Evolutionary conservation across 257 asterid species (phyloP).

Genomic region (Plantago major): DNA sequence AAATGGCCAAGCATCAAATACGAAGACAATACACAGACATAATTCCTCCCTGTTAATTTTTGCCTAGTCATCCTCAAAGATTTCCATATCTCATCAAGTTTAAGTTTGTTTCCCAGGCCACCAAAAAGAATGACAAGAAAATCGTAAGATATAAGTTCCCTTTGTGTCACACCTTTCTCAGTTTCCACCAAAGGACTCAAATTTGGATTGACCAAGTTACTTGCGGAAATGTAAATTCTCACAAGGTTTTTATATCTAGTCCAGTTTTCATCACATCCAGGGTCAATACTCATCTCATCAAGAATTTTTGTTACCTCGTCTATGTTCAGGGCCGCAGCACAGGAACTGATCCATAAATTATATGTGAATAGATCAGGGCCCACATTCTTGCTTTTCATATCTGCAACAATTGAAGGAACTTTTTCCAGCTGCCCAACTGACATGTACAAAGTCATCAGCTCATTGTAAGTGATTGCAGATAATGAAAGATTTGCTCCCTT

Average conservation of each 20-base stretch:
- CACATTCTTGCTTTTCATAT: conserved; percentile 56
- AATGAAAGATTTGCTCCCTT: conserved; percentile 56
- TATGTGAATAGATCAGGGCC: conserved; percentile 71
- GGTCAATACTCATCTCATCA: conserved; percentile 44
- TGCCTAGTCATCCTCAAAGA: conserved; percentile 67
- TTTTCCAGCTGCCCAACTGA: conserved; percentile 81
- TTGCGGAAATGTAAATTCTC: conserved; percentile 48
- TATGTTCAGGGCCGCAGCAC: conserved; percentile 68
- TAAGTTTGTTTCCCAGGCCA: conserved; percentile 65
- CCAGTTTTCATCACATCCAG: conserved; percentile 58
- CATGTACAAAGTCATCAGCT: conserved; percentile 84
- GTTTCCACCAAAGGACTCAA: conserved; percentile 50
- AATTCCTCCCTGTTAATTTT: conserved; percentile 70
- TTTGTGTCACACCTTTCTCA: conserved; percentile 62
- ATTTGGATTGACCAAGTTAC: conserved; percentile 49
- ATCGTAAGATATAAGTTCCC: conserved; percentile 82
- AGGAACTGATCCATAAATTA: conserved; percentile 78
- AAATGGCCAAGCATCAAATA: conserved; percentile 72
- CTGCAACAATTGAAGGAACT: conserved; percentile 49
- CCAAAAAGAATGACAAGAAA: conserved; percentile 70
- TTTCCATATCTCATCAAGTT: conserved; percentile 76
- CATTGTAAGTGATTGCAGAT: conserved; percentile 73
- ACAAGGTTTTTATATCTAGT: conserved; percentile 62
- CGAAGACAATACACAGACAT: conserved; percentile 53
- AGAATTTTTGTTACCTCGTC: conserved; percentile 64